Conservation (phyloP, 2,329 filamentous ascomycete genomes). For the Metarhizium brunneum region DNA sequence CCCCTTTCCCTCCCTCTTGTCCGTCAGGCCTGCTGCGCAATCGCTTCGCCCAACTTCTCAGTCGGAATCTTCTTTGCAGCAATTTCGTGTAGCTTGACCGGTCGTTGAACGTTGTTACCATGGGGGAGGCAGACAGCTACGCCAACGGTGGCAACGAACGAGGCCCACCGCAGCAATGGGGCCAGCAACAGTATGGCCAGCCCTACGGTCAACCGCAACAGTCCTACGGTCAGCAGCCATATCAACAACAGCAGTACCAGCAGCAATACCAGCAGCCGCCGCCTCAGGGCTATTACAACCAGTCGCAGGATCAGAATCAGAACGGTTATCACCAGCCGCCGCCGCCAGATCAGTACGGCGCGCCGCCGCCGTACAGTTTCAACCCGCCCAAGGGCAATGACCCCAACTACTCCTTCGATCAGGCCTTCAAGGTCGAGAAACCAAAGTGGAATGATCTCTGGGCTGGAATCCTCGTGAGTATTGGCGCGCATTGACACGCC, state of each 20-base stretch:
- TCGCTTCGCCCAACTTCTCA: not conserved
- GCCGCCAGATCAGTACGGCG: constrained; percentile 17
- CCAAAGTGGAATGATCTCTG: constrained; percentile 90
- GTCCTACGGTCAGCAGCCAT: constrained; percentile 6
- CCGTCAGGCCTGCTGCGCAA: not conserved
- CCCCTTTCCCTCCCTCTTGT: not conserved
- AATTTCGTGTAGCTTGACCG: not conserved
- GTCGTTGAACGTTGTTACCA: constrained; percentile 7
- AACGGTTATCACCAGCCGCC: constrained; percentile 12
- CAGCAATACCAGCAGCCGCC: constrained; percentile 9
- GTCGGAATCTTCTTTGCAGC: not conserved
- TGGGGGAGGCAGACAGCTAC: constrained; percentile 27
- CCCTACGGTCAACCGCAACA: constrained; percentile 10
- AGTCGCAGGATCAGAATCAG: constrained; percentile 13
- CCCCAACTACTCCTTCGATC: constrained; percentile 56
- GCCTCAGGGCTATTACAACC: constrained; percentile 7
- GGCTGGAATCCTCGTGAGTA: constrained; percentile 67
- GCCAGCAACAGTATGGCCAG: constrained; percentile 6
- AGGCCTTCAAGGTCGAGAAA: constrained; percentile 71
- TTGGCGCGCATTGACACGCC: not conserved
- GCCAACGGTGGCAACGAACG: constrained; percentile 14
- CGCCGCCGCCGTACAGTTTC: constrained; percentile 24
- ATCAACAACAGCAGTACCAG: constrained; percentile 1
- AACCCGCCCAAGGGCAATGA: constrained; percentile 27
- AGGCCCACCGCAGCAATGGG: constrained; percentile 8